Conservation (phyloP, 2,329 filamentous ascomycete genomes). For the Mollisia scopiformis region DNA sequence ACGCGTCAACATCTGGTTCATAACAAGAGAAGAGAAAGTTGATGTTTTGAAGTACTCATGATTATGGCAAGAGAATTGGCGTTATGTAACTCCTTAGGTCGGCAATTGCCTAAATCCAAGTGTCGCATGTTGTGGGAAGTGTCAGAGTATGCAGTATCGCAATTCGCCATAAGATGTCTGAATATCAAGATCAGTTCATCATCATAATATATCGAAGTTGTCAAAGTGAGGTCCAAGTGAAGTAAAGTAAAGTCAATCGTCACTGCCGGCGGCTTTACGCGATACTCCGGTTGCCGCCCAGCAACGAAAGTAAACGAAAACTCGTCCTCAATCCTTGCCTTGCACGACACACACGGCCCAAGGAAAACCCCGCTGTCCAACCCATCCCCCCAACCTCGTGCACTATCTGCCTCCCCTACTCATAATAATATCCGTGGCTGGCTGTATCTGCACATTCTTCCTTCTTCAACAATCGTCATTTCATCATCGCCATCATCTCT, state of each 20-base stretch:
- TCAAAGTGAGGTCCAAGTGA: no score
- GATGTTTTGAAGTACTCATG: background rate
- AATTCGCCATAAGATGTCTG: no score
- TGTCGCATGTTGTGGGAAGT: no score
- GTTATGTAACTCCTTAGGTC: no score
- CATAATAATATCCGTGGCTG: slow-evolving; percentile 22
- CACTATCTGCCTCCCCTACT: slow-evolving; percentile 10
- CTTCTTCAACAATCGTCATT: slow-evolving; percentile 18
- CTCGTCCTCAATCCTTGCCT: background rate
- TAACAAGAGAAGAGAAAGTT: background rate
- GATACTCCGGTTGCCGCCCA: background rate
- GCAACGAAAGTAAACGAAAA: slow-evolving; percentile 3
- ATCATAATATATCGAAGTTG: no score
- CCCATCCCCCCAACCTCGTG: no score
- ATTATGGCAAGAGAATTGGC: no score
- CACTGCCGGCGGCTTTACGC: background rate
- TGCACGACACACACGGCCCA: background rate
- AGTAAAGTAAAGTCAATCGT: no score
- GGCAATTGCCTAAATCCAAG: no score
- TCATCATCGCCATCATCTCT: slow-evolving; percentile 11
- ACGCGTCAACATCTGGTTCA: background rate
- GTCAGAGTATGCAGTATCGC: no score
- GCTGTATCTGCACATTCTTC: slow-evolving; percentile 23
- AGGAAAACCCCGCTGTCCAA: slow-evolving; percentile 6
- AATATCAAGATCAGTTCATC: no score